A percentile compares a stretch with the other conserved stretches of the same genome.
Conservation (phyloP, 371 early-diverging fungal species). For the Mucor racemosus region DNA sequence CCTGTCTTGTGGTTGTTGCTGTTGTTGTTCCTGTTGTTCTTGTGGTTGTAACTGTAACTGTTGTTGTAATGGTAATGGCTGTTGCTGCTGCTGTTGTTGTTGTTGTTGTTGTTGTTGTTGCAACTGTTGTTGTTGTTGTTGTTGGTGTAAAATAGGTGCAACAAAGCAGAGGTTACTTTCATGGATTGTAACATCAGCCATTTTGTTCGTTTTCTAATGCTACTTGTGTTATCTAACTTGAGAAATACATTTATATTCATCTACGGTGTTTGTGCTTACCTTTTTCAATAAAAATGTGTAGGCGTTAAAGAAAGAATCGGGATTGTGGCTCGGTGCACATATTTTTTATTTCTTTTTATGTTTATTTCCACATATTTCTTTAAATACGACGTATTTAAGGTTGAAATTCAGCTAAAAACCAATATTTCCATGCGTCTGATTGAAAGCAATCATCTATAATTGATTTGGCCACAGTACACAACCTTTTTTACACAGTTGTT, state of each 20-base stretch:
- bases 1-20: neutral
- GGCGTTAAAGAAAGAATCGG: constrained; percentile 4
- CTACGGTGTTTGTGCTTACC: neutral
- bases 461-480: too few relatives aligned
- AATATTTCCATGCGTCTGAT: too few relatives aligned
- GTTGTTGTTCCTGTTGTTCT: neutral
- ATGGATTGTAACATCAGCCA: constrained; percentile 1
- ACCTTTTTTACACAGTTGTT: too few relatives aligned
- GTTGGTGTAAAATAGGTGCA: constrained; percentile 1
- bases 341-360: constrained; percentile 7
- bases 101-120: neutral
- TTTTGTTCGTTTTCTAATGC: neutral
- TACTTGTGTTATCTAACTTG: neutral
- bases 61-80: neutral
- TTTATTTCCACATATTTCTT: neutral
- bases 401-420: neutral
- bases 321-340: constrained; percentile 5
- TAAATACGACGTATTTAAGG: neutral
- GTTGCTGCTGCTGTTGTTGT: neutral
- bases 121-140: neutral
- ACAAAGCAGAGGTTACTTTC: constrained; percentile 7
- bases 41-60: neutral
- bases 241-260: neutral
- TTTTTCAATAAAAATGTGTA: neutral
- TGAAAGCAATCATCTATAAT: too few relatives aligned